Base-by-base conservation (phyloP, 768 basidiomycete species). In the Lentinula sp. region DNA sequence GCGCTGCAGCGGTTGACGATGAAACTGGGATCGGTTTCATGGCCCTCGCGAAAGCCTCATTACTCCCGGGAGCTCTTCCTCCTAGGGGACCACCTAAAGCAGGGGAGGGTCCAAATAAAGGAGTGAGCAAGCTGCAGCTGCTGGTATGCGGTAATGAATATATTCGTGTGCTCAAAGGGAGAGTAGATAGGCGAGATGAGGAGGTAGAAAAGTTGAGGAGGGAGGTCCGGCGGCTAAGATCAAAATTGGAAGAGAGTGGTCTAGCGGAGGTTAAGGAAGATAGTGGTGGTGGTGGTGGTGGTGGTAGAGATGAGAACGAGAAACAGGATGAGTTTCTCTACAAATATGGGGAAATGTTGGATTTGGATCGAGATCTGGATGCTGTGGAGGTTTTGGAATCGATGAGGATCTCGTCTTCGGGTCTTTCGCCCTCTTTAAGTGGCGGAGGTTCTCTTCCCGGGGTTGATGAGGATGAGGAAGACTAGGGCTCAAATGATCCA, bases 91-190 rank as follows among this genome's bases (percentile, higher is more conserved):
- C 95, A 7, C 93, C 93, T 4, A 85, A 94, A 28, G 83, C 90
- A 56, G 80, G 84, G 2, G 93, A 95, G 62, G 94, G 95, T n/a
- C 95, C 95, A 9, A 98, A 98, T 73, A 89, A 95, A 68, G 88
- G 87, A 15, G 93, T 98, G 52, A 93, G 91, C 78, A 98, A 97
- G 78, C 77, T 97, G 60, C 95, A 96, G 73, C 76, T 98, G 40
- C 73, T 98, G 59, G 86, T 93, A 62, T 95, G 92, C 68, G 91
- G 91, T 39, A 98, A 98, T 71, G 90, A 94, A 70, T 95, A 81
- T 69, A 88, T 98, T 63, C 79, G 87, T 65, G 75, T 83, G 63
- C 79, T 97, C 67, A 89, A 89, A 62, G 86, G 76, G 16, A 83
- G 90, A 34, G 82, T 95, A 53, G 88, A 91, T 58, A 79, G 90